Evolutionary conservation across 2,329 filamentous ascomycete genomes (phyloP), one percentile per base, ranked within the genome.

Genomic region (Pseudohalonectria lignicola): DNA sequence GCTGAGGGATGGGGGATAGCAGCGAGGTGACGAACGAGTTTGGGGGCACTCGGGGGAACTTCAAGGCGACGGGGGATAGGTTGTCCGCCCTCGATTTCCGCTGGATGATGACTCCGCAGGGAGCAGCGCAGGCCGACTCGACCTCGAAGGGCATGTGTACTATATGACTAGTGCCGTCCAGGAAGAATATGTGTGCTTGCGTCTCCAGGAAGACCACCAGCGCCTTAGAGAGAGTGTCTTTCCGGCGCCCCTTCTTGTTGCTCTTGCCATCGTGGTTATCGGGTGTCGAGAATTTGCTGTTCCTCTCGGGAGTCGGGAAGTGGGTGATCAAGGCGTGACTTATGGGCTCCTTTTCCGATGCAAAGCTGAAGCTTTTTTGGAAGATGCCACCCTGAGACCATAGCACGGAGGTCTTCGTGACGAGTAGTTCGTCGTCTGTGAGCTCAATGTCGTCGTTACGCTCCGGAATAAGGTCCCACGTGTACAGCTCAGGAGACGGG

Each of bases 141-240:
- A 95, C 83, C 60, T 96, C 88, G 53, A 98, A 98, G 2, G 90
- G 90, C 53, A 98, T 76, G 55, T 94, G 86, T 34, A 96, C 72
- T 41, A 94, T 76, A 69, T 98, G 85, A 53, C 76, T 92, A 25
- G 86, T 80, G 16, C 90, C 90, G 2, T 83, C 76, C 28, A 96
- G 72, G 55, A 93, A 95, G 66, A 88, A 93, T 46, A 98, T 77
- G 54, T 96, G 90, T 17, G 86, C 87, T 54, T 96, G 90, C 1
- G 86, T 88, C 60, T 85, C 88, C 47, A 98, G 74, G 48, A 96
- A 83, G 36, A 98, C 83, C 7, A 96, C 86, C 43, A 98, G 63
- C 4, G 90, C 87, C 51, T 80, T 72, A 31, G 74, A 71, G 18
- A 75, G 56, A 10, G 45, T 39, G 7, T 43, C 6, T 12, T 31